Percentiles rank a stretch among this genome's conserved stretches.
These are phyloP conservation scores for Mucor racemosus DNA, from an alignment of 371 early-diverging fungal species.

Conservation along the genomic window DNA sequence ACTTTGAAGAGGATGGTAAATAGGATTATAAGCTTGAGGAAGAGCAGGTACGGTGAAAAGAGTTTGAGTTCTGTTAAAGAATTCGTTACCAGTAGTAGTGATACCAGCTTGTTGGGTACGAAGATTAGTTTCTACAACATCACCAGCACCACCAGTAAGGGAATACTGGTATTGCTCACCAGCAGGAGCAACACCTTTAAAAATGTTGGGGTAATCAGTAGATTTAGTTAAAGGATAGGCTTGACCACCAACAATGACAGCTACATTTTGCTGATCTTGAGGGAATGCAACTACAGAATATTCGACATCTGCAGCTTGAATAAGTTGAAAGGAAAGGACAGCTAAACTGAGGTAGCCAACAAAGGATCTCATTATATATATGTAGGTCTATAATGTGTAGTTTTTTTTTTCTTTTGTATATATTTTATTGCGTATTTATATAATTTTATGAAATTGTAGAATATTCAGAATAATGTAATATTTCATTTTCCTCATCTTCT, in stretches of 20 bases:
- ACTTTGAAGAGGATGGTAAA: constrained; percentile 40
- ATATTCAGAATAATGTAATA: constrained; percentile 6
- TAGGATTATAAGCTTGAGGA: constrained; percentile 54
- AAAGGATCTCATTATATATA: constrained; percentile 7
- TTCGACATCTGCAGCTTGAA: constrained; percentile 35
- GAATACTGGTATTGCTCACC: constrained; percentile 36
- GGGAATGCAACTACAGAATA: constrained; percentile 49
- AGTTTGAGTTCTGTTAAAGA: constrained; percentile 50
- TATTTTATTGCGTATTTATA: not conserved
- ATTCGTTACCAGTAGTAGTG: constrained; percentile 54
- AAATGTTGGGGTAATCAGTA: constrained; percentile 32
- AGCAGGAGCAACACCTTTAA: constrained; percentile 39
- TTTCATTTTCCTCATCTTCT: not conserved
- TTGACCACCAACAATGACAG: constrained; percentile 38
- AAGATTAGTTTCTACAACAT: constrained; percentile 24
- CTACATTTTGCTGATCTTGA: constrained; percentile 30
- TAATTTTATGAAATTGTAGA: not conserved
- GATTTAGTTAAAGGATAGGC: constrained; percentile 22
- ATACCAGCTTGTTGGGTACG: constrained; percentile 42
- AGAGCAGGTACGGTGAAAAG: constrained; percentile 47
- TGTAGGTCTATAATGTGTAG: not conserved
- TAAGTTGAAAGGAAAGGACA: constrained; percentile 15
- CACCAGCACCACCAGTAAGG: constrained; percentile 14
- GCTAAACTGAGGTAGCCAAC: constrained; percentile 17
- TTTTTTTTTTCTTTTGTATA: not conserved